phyloP scores from a whole-genome alignment of 805 yeast species.

The Danielozyma ontarioensis region DNA sequence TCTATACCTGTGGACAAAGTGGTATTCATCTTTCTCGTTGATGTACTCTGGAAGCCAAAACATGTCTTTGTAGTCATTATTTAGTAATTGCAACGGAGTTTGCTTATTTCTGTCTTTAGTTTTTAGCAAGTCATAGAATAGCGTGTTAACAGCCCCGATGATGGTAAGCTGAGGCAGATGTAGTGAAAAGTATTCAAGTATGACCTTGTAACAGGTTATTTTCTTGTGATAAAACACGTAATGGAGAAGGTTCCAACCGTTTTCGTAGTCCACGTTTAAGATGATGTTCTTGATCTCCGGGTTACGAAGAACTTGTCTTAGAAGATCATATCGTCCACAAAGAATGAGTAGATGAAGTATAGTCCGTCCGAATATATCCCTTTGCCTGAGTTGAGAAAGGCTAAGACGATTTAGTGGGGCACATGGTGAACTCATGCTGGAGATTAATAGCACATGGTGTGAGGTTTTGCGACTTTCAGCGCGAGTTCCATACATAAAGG shows the following conservation, averaged over 20 bases:
- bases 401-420: too few relatives aligned
- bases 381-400: constrained; percentile 35
- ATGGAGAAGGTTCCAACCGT: constrained; percentile 79
- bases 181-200: constrained; percentile 21
- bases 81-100: constrained; percentile 68
- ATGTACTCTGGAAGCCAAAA: constrained; percentile 40
- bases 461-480: too few relatives aligned
- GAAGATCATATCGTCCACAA: constrained; percentile 42
- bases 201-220: constrained; percentile 45
- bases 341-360: constrained; percentile 54
- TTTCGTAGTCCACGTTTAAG: constrained; percentile 58
- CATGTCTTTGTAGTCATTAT: constrained; percentile 40
- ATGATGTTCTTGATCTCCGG: constrained; percentile 39
- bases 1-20: constrained; percentile 18
- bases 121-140: constrained; percentile 36
- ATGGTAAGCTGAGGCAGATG: constrained; percentile 4
- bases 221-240: constrained; percentile 57
- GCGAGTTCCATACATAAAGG: too few relatives aligned
- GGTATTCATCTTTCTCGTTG: constrained; percentile 27
- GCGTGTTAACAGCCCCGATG: constrained; percentile 11
- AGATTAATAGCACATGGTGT: too few relatives aligned
- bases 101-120: constrained; percentile 65
- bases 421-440: too few relatives aligned
- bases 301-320: constrained; percentile 43
- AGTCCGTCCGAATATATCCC: constrained; percentile 72